Conservation (phyloP, 1,284 basidiomycete genomes). For the Mycena citricolor region DNA sequence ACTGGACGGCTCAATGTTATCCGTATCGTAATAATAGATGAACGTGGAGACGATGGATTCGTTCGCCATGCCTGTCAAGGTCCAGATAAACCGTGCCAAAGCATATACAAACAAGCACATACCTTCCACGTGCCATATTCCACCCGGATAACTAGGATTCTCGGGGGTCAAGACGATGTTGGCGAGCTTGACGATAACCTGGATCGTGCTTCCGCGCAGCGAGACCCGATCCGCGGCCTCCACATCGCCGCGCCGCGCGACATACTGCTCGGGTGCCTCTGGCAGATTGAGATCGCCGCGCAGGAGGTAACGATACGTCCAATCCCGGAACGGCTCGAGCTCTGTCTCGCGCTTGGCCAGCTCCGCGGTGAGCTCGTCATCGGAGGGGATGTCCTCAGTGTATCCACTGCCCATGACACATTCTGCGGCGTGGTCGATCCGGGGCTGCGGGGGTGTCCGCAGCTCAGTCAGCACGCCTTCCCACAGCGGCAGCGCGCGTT, state of each 20-base stretch:
- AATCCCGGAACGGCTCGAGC: neutral
- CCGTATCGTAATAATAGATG: constrained; percentile 27
- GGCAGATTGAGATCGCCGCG: constrained; percentile 8
- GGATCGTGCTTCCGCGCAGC: constrained; percentile 29
- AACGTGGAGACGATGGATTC: constrained; percentile 33
- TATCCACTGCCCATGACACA: neutral
- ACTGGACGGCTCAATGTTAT: constrained; percentile 24
- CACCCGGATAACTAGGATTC: constrained; percentile 37
- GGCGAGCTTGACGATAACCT: constrained; percentile 52
- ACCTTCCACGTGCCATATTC: constrained; percentile 42
- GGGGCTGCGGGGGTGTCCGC: constrained; percentile 4
- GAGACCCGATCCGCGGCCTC: neutral
- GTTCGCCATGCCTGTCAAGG: constrained; percentile 30
- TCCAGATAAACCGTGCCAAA: neutral
- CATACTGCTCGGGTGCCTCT: constrained; percentile 16
- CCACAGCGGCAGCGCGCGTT: constrained; percentile 21
- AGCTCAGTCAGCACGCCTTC: constrained; percentile 20
- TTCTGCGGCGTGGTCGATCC: neutral
- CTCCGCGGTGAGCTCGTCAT: neutral
- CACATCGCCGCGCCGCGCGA: constrained; percentile 16
- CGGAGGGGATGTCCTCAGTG: neutral
- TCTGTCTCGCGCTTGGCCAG: constrained; percentile 1
- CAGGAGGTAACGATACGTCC: constrained; percentile 1
- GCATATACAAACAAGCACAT: neutral
- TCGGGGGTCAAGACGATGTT: constrained; percentile 49